Evolutionary conservation across 2,329 filamentous ascomycete genomes (phyloP).

Genomic region (Didymella arachidicola): DNA sequence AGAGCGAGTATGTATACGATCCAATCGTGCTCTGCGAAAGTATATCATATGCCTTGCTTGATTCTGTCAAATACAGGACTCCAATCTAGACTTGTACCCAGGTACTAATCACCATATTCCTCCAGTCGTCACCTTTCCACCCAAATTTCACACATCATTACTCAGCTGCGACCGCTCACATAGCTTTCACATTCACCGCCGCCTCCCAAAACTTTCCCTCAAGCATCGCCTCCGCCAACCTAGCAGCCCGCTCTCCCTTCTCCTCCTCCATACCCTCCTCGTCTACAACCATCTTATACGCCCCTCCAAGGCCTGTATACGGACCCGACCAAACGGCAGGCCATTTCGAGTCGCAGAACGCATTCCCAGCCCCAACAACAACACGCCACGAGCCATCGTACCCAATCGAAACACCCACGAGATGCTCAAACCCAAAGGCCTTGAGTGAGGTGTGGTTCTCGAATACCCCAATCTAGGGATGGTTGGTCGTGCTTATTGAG

Average conservation of each 20-base stretch:
- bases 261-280: slow-evolving; percentile 15
- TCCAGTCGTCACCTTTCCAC: not conserved
- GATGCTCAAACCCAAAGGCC: slow-evolving; percentile 23
- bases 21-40: not conserved
- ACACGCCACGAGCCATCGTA: slow-evolving; percentile 33
- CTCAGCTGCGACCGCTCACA: not conserved
- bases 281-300: slow-evolving; percentile 28
- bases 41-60: not conserved
- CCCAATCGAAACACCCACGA: slow-evolving; percentile 29
- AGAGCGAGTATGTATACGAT: not conserved
- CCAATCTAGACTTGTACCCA: not conserved
- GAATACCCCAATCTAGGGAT: slow-evolving; percentile 23
- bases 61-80: not conserved
- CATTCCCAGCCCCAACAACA: slow-evolving; percentile 21
- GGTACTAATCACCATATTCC: slow-evolving; percentile 1
- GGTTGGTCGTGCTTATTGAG: not conserved
- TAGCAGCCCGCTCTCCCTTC: slow-evolving; percentile 8
- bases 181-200: not conserved
- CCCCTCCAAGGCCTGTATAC: slow-evolving; percentile 24
- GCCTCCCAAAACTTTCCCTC: slow-evolving; percentile 21
- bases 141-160: not conserved
- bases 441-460: slow-evolving; percentile 24
- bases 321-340: slow-evolving; percentile 28
- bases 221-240: slow-evolving; percentile 18
- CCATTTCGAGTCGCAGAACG: slow-evolving; percentile 25